These are phyloP conservation scores for Cyanophora paradoxa DNA, from an alignment of 78 protist genomes.

Conservation along the genomic window DNA sequence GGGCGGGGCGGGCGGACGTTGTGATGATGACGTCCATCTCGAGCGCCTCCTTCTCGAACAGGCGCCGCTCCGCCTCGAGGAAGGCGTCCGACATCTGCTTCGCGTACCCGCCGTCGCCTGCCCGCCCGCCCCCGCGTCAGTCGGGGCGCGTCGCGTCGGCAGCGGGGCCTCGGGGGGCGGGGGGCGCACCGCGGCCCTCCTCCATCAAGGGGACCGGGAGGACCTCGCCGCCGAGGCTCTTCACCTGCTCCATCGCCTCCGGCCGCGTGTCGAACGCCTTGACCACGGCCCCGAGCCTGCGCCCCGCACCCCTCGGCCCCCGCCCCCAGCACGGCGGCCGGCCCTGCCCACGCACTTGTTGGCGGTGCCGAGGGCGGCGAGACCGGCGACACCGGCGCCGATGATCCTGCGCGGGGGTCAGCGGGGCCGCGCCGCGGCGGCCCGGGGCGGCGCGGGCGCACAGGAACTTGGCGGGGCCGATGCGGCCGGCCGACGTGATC, in stretches of 20 bases:
- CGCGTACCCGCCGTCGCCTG: constrained; percentile 88
- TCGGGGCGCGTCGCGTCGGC: no score
- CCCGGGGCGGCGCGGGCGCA: no score
- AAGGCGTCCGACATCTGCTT: constrained; percentile 85
- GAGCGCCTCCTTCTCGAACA: constrained; percentile 71
- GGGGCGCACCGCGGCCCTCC: no score
- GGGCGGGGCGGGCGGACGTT: no score
- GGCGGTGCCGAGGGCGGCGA: constrained; percentile 89
- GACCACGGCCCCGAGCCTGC: constrained; percentile 93
- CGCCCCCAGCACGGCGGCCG: no score
- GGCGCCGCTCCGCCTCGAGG: constrained; percentile 80
- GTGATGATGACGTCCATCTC: constrained; percentile 96
- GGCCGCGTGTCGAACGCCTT: constrained; percentile 93
- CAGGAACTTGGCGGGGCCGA: constrained; percentile 91
- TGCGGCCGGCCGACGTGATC: constrained; percentile 96
- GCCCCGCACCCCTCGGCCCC: no score
- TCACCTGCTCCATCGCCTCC: constrained; percentile 83
- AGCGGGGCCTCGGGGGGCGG: no score
- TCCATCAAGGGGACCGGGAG: constrained; percentile 75
- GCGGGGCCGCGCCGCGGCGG: no score
- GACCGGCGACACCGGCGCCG: constrained; percentile 99
- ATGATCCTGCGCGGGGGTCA: no score
- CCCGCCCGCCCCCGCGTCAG: no score
- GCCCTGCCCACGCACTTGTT: no score
- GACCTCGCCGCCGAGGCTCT: constrained; percentile 95